Evolutionary conservation across 2,329 filamentous ascomycete genomes (phyloP), one percentile per base, ranked within the genome.

Genomic region (Aspergillus sp.): DNA sequence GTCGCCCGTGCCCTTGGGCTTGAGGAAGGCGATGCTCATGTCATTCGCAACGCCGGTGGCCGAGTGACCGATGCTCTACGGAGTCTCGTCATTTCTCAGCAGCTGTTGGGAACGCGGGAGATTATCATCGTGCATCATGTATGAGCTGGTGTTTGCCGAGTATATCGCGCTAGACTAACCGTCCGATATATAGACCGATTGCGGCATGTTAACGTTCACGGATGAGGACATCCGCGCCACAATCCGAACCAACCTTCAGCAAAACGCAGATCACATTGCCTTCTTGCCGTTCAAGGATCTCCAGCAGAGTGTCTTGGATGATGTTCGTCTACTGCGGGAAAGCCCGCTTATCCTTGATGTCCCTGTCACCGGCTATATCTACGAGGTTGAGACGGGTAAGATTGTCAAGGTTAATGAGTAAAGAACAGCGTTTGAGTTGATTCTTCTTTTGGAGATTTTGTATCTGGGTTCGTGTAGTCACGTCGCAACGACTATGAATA

Each of bases 51-150:
- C 61, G 87, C 86, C 9, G 87, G 87, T 2, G 88, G 78, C 1
- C 84, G 81, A 14, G 86, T 83, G 1, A 73, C 77, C 34, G 89
- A 93, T 52, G 87, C 86, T 0, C 77, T 92, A 6, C 85, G 89
- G 47, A 89, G 84, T 17, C 81, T 94, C 51, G 71, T 93, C 55
- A 90, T 94, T 64, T 91, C 88, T 0, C 80, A 94, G 72, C 88
- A 93, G 68, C 77, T 93, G 6, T 80, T 94, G 0, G 88, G 86
- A 7, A 94, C 89, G 0, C 78, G 80, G 1, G 89, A 93, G 69
- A 85, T 94, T 46, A 70, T 92, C 16, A 68, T 92, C 20, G 77
- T 92, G 62, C 65, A 69, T 23, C 65, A 69, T 44, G 67, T 69
- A 65, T 5, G 52, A 53, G 4, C n/a, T 45, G 10, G 36, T 9